phyloP scores from a whole-genome alignment of 805 yeast genomes.

The Phaffomyces thermotolerans region DNA sequence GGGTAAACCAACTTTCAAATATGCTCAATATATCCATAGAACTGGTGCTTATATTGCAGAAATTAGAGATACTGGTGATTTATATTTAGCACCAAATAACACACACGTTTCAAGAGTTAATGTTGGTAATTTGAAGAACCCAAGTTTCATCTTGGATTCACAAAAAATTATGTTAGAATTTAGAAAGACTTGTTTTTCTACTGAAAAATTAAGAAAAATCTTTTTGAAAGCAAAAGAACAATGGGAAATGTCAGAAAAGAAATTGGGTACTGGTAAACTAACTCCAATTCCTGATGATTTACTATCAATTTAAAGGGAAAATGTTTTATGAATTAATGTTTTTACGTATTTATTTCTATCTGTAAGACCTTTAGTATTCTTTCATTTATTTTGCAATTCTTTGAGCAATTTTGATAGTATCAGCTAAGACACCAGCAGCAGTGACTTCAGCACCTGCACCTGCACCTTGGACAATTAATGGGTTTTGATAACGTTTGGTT shows the following conservation, averaged over 20 bases:
- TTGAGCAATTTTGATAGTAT: slow-evolving; percentile 85
- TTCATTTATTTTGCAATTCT: slow-evolving; percentile 37
- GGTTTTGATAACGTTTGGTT: slow-evolving; percentile 88
- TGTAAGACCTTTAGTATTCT: neutral
- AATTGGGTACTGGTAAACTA: slow-evolving; percentile 1
- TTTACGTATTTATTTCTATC: neutral
- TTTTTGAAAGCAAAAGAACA: slow-evolving; percentile 52
- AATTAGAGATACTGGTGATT: slow-evolving; percentile 66
- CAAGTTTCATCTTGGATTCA: slow-evolving; percentile 46
- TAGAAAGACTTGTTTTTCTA: slow-evolving; percentile 51
- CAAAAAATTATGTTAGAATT: slow-evolving; percentile 69
- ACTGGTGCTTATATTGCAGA: slow-evolving; percentile 91
- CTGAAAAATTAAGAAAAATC: slow-evolving; percentile 38
- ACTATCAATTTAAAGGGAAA: slow-evolving; percentile 2
- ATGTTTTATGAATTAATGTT: neutral
- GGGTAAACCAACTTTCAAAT: slow-evolving; percentile 80
- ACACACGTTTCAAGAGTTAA: slow-evolving; percentile 71
- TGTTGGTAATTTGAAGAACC: slow-evolving; percentile 30
- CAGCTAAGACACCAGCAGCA: slow-evolving; percentile 90
- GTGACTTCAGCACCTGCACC: slow-evolving; percentile 81
- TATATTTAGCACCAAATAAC: slow-evolving; percentile 82
- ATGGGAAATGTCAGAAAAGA: slow-evolving; percentile 25
- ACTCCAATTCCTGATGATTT: slow-evolving; percentile 11
- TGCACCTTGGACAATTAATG: slow-evolving; percentile 95
- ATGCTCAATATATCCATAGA: slow-evolving; percentile 82